Evolutionary conservation across 2,329 filamentous ascomycete genomes (phyloP), one percentile per base, ranked within the genome.

Genomic region (Neopestalotiopsis sp.): DNA sequence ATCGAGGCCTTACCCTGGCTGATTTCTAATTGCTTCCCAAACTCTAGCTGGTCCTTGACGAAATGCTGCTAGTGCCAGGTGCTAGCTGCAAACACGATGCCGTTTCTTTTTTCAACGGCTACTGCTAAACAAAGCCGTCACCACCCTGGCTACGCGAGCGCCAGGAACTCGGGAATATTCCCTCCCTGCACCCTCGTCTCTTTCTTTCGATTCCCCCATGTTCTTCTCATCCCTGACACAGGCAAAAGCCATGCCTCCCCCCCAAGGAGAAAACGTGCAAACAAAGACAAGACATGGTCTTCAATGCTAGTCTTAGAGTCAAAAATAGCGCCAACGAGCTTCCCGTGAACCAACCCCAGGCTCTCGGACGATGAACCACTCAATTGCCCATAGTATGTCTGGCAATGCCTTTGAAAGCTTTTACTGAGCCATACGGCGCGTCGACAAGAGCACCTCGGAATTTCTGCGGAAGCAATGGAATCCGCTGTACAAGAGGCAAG

Each of bases 261-360:
- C 45, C 17, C 17, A 52, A 52, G 20, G 45, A 52, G 45, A 66
- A 56, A 66, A 66, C 63, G 63, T 66, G 63, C 34, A 49, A 56
- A 38, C 28, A 34, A 30, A 56, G 38, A 49, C 20, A 24, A 56
- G 45, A 66, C 45, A 66, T 57, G 63, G 42, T 66, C 42, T 45
- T 49, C 40, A 42, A 66, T 64, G 63, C 63, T 56, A 67, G 65
- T 38, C 28, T 10, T n/a, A 32, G 42, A 61, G 34, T 67, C 56
- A 67, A 67, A 60, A 67, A 67, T 67, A 67, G 65, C 65, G 65
- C 56, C 65, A 49, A 52, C 45, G 45, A 52, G 45, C 14, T 20
- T 52, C 45, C 45, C 45, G 45, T n/a, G 45, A 52, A 20, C 45
- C 63, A 45, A 49, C 28, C 52, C 32, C 40, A 56, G 34, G 14